Percentiles rank a stretch among this genome's conserved stretches.
These are phyloP conservation scores for Boletellus deceptivus DNA, from an alignment of 1,284 basidiomycete genomes.

Conservation along the genomic window DNA sequence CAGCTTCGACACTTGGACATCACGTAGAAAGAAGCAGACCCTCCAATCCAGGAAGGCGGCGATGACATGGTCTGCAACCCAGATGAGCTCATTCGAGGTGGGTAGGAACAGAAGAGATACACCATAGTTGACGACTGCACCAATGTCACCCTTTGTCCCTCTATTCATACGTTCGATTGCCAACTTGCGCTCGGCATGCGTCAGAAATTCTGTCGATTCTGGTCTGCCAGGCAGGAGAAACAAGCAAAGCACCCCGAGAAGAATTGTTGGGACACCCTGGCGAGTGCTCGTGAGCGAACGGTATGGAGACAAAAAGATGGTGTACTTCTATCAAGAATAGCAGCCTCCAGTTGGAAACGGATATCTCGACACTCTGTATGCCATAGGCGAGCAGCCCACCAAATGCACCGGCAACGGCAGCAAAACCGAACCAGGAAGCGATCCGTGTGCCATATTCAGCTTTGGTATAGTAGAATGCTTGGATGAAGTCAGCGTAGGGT, in stretches of 20 bases:
- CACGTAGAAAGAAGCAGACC: slow-evolving; percentile 37
- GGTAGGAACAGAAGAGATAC: slow-evolving; percentile 9
- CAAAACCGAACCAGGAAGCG: slow-evolving; percentile 79
- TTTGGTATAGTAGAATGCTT: slow-evolving; percentile 76
- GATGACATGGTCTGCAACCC: slow-evolving; percentile 50
- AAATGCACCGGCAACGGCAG: slow-evolving; percentile 76
- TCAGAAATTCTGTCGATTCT: slow-evolving; percentile 70
- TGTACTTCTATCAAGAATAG: slow-evolving; percentile 75
- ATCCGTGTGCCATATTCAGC: slow-evolving; percentile 68
- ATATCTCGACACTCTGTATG: slow-evolving; percentile 53
- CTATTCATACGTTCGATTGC: slow-evolving; percentile 75
- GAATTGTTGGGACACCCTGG: slow-evolving; percentile 63
- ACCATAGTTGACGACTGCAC: slow-evolving; percentile 67
- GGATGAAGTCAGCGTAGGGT: neutral
- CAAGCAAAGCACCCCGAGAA: slow-evolving; percentile 65
- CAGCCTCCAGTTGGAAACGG: slow-evolving; percentile 61
- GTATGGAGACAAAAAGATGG: neutral
- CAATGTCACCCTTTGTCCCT: slow-evolving; percentile 64
- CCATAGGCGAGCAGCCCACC: slow-evolving; percentile 75
- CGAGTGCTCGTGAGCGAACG: neutral
- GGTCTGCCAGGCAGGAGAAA: slow-evolving; percentile 76
- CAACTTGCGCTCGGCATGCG: slow-evolving; percentile 68
- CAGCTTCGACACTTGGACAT: neutral
- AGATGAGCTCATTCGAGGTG: neutral
- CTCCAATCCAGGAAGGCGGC: slow-evolving; percentile 74